Evolutionary conservation across 148 eudicot genomes (phyloP).

Genomic region (Rhododendron ovatum): DNA sequence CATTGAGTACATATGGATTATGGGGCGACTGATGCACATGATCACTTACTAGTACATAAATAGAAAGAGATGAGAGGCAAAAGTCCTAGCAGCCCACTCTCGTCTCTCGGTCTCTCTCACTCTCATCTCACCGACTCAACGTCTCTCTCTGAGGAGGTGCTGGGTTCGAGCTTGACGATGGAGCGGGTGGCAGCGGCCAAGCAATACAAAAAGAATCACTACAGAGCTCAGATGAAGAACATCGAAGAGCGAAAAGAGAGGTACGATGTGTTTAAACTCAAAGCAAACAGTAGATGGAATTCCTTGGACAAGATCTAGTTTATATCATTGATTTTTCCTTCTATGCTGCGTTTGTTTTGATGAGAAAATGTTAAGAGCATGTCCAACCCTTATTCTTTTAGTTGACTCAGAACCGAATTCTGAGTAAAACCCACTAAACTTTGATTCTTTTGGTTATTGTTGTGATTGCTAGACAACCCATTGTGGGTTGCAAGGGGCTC

Average conservation of each 20-base stretch:
- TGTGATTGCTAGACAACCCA: too few relatives aligned
- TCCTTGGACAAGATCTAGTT: conserved; percentile 12
- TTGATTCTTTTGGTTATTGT: too few relatives aligned
- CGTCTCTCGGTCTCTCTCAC: too few relatives aligned
- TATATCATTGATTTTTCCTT: neutral
- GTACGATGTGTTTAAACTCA: conserved; percentile 22
- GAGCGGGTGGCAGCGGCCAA: conserved; percentile 94
- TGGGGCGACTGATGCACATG: too few relatives aligned
- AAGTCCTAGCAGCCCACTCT: too few relatives aligned
- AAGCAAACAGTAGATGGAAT: neutral
- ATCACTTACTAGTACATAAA: too few relatives aligned
- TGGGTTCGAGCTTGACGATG: conserved; percentile 92
- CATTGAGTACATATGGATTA: too few relatives aligned
- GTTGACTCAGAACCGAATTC: neutral
- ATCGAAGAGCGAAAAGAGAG: conserved; percentile 83
- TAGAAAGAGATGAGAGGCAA: too few relatives aligned
- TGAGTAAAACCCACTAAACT: neutral
- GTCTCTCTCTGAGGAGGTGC: conserved; percentile 71
- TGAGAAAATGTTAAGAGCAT: neutral
- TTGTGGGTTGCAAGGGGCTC: too few relatives aligned
- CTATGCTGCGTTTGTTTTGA: neutral
- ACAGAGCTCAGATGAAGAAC: conserved; percentile 84
- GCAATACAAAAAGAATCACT: conserved; percentile 90
- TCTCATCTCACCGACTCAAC: too few relatives aligned
- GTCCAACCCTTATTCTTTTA: neutral